Conservation (phyloP, 495 filamentous ascomycete genomes). For the Arthonia radiata region DNA sequence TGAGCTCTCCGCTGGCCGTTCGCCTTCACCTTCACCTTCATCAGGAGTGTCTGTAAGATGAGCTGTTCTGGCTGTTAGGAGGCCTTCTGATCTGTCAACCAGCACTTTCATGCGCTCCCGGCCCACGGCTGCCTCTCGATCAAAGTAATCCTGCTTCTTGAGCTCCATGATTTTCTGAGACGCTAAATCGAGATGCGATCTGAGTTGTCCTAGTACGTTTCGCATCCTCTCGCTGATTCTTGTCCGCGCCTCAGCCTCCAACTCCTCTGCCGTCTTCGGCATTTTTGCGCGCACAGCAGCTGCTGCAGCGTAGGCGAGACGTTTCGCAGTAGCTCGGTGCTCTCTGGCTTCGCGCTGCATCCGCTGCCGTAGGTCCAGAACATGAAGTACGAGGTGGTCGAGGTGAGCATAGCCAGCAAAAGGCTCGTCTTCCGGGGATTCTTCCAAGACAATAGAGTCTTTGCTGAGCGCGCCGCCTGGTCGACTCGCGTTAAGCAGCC, state of each 20-base stretch:
- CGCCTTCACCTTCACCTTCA: slow-evolving; percentile 16
- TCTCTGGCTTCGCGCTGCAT: slow-evolving; percentile 50
- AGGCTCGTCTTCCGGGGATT: slow-evolving; percentile 48
- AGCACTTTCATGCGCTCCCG: too few relatives aligned
- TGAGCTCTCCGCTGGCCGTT: too few relatives aligned
- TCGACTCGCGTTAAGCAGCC: slow-evolving; percentile 41
- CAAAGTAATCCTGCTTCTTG: too few relatives aligned
- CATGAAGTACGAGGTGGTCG: slow-evolving; percentile 65
- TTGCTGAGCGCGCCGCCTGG: slow-evolving; percentile 50
- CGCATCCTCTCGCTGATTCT: slow-evolving; percentile 22
- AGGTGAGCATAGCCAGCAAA: slow-evolving; percentile 57
- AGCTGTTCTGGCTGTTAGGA: slow-evolving; percentile 10
- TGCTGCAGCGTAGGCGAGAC: slow-evolving; percentile 23
- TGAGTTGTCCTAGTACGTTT: slow-evolving; percentile 16
- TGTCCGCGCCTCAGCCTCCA: slow-evolving; percentile 27
- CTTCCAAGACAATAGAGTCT: slow-evolving; percentile 50
- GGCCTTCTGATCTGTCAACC: too few relatives aligned
- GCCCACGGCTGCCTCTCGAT: too few relatives aligned
- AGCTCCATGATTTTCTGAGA: too few relatives aligned
- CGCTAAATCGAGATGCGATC: too few relatives aligned
- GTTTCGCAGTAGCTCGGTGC: slow-evolving; percentile 42
- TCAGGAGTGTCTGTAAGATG: slow-evolving; percentile 23
- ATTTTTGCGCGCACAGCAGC: slow-evolving; percentile 37
- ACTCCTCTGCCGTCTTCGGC: slow-evolving; percentile 44
- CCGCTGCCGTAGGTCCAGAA: slow-evolving; percentile 51